Conservation (phyloP, 352 stramenopile species). For the Halophytophthora polymorphica region DNA sequence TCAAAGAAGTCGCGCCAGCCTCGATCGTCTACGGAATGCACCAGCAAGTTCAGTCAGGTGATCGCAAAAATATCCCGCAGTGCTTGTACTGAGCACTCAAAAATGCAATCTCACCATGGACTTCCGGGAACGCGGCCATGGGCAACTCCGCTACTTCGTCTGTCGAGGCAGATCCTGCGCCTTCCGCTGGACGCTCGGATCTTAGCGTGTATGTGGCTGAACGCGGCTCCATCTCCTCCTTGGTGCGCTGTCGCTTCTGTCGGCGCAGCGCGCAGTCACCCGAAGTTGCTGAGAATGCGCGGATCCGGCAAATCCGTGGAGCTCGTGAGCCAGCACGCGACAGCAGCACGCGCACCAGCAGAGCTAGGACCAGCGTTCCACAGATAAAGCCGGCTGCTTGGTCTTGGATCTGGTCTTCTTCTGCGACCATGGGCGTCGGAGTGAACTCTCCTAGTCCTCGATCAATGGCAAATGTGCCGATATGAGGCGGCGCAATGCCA, state of each 20-base stretch:
- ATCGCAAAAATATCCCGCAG: background rate
- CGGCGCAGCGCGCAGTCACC: constrained; percentile 3
- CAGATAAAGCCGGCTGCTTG: constrained; percentile 23
- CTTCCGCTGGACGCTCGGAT: constrained; percentile 2
- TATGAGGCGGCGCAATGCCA: constrained; percentile 19
- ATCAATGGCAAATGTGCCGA: constrained; percentile 16
- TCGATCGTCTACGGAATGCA: constrained; percentile 27
- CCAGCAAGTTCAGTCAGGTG: constrained; percentile 6
- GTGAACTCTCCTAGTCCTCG: constrained; percentile 1
- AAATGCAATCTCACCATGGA: constrained; percentile 27
- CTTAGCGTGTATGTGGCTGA: background rate
- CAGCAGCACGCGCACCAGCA: constrained; percentile 27
- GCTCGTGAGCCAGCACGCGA: constrained; percentile 18
- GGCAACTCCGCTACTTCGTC: constrained; percentile 24
- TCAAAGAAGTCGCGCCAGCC: constrained; percentile 54
- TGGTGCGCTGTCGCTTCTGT: constrained; percentile 8
- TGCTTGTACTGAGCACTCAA: background rate
- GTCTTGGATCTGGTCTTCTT: constrained; percentile 6
- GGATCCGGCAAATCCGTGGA: constrained; percentile 12
- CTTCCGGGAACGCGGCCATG: constrained; percentile 32
- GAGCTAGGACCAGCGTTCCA: constrained; percentile 23
- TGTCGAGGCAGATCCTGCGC: constrained; percentile 6
- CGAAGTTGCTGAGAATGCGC: constrained; percentile 8
- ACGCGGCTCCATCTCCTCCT: constrained; percentile 7
- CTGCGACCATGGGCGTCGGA: constrained; percentile 11